Percentiles rank a stretch among this genome's conserved stretches.
phyloP scores from a whole-genome alignment of 306 rosid species.

The Glycine latifolia region DNA sequence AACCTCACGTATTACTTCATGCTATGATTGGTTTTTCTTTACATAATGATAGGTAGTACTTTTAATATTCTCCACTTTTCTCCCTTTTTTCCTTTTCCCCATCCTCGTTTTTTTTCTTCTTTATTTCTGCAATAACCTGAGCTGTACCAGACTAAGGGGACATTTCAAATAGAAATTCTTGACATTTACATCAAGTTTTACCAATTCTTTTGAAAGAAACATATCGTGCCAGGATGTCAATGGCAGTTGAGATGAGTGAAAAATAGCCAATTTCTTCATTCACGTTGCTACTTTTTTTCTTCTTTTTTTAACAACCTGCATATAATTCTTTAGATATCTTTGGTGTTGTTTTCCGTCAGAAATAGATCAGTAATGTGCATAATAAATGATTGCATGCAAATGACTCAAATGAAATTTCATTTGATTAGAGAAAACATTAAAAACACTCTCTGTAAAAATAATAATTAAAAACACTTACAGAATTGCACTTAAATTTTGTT shows the following conservation, averaged over 20 bases:
- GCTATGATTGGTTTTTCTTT: conserved; percentile 42
- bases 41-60: conserved; percentile 42
- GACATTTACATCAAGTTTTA: conserved; percentile 9
- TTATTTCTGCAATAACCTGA: background rate
- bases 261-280: conserved; percentile 4
- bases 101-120: background rate
- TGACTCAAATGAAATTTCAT: too few species aligned
- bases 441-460: too few species aligned
- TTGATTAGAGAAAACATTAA: too few species aligned
- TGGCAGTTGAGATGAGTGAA: background rate
- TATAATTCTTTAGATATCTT: too few species aligned
- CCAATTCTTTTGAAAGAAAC: background rate
- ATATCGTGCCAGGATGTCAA: conserved; percentile 4
- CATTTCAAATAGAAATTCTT: conserved; percentile 28
- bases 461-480: background rate
- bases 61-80: conserved; percentile 29
- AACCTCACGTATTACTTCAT: conserved; percentile 32
- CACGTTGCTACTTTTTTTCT: too few species aligned
- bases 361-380: background rate
- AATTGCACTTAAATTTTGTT: too few species aligned
- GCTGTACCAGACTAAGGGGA: conserved; percentile 18
- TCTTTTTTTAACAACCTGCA: too few species aligned
- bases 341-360: too few species aligned
- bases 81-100: background rate
- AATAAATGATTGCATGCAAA: background rate